Base-by-base conservation (phyloP, 1,284 basidiomycete species). In the Coriolopsis trogii region DNA sequence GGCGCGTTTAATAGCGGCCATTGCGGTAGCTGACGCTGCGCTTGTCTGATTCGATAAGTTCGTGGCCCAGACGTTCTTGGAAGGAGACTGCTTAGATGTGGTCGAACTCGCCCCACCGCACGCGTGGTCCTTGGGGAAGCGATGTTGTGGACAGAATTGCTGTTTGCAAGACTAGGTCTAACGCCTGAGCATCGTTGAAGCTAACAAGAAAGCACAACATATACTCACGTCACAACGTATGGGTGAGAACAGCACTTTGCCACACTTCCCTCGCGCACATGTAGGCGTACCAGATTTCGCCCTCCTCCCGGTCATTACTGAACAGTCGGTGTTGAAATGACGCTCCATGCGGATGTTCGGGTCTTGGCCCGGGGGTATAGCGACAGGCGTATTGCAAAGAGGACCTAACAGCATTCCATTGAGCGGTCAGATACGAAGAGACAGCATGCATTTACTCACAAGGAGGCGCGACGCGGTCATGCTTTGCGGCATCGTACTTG, bases 341-440 rank as follows among this genome's bases (percentile, higher is more conserved):
- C 73, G 70, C 55, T 91, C 87, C 84, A 92, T 89, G 41, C 82
- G 79, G 30, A 82, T 68, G 60, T 91, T 91, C 10, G 89, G 87
- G 62, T 92, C 86, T 64, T 89, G 82, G 20, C 85, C 85, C 0
- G 77, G 81, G 24, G 80, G 82, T 51, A 91, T 80, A 10, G 88
- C 81, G 7, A 91, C 80, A 1, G 86, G 87, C 2, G 70, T 77
- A 56, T 82, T 83, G 68, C 89, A 92, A 16, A 91, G 65, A 4
- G 89, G 89, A 60, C 86, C 85, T 87, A 47, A 2, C 13, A 39
- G 6, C 18, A n/a, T 20, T 10, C 7, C 18, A 13, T 7, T 21
- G 6, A 28, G 15, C 23, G 8, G 38, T 3, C 23, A 24, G 31
- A 25, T 10, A 21, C 18, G 3, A 6, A n/a, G 31, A 7, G 18